These are phyloP conservation scores for Myxozyma nipponensis DNA, from an alignment of 805 yeast species.

Conservation along the genomic window DNA sequence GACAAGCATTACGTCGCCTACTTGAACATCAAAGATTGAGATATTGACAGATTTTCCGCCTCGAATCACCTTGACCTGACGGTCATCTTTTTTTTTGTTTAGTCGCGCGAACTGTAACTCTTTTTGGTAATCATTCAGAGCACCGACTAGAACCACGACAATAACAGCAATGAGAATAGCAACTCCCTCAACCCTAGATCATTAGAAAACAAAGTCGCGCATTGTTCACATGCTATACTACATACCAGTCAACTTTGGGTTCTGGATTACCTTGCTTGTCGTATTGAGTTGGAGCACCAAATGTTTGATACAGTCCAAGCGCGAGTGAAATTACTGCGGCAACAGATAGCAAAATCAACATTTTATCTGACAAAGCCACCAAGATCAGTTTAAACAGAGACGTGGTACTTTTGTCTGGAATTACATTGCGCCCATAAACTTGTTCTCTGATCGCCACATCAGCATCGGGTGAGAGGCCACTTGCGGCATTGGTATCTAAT, in stretches of 20 bases:
- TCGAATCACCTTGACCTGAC: constrained; percentile 72
- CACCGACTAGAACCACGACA: constrained; percentile 90
- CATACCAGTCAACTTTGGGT: constrained; percentile 88
- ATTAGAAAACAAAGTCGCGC: neutral
- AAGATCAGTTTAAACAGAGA: constrained; percentile 64
- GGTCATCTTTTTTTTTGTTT: constrained; percentile 82
- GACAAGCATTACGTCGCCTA: constrained; percentile 76
- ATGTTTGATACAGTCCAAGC: constrained; percentile 85
- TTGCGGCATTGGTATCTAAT: constrained; percentile 34
- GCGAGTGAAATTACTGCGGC: constrained; percentile 91
- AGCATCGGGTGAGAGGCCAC: constrained; percentile 35
- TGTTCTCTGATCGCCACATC: constrained; percentile 37
- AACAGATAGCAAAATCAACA: constrained; percentile 70
- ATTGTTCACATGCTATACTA: no score
- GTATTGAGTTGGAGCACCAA: constrained; percentile 73
- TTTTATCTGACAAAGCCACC: constrained; percentile 88
- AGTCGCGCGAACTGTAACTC: constrained; percentile 87
- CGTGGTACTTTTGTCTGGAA: constrained; percentile 72
- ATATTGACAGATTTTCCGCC: constrained; percentile 63
- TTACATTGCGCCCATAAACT: constrained; percentile 62
- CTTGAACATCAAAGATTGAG: constrained; percentile 70
- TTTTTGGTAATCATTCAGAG: constrained; percentile 94
- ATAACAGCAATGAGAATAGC: constrained; percentile 89
- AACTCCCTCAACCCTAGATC: constrained; percentile 76
- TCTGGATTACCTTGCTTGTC: constrained; percentile 73